A percentile compares a stretch with the other conserved stretches of the same genome.
These are phyloP conservation scores for Fusarium setosum DNA, from an alignment of 2,329 filamentous ascomycete genomes.

Conservation along the genomic window DNA sequence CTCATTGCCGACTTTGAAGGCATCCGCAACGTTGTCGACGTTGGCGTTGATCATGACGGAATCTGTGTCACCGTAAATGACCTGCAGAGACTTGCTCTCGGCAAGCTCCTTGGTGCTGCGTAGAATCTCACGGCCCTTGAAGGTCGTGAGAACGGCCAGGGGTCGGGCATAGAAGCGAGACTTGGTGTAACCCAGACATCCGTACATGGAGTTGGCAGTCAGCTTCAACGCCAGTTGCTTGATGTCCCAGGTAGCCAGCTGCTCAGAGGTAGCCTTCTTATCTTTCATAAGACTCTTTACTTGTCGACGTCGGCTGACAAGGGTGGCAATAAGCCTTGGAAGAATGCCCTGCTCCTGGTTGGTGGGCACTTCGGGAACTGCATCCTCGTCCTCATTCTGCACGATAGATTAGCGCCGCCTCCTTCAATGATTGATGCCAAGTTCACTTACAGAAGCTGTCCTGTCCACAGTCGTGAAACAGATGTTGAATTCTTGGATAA, in stretches of 20 bases:
- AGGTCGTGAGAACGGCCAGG: slow-evolving; percentile 94
- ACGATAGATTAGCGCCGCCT: slow-evolving; percentile 45
- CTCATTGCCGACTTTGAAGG: slow-evolving; percentile 89
- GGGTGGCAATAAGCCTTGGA: slow-evolving; percentile 88
- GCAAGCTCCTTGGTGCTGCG: slow-evolving; percentile 95
- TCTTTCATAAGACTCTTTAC: slow-evolving; percentile 98
- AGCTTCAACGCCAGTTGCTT: slow-evolving; percentile 97
- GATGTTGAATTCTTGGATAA: slow-evolving; percentile 99
- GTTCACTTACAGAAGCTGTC: slow-evolving; percentile 70
- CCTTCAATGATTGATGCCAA: neutral
- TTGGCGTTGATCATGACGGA: slow-evolving; percentile 99
- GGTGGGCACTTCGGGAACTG: slow-evolving; percentile 85
- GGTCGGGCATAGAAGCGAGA: slow-evolving; percentile 98
- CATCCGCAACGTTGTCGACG: slow-evolving; percentile 90
- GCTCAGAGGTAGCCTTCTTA: slow-evolving; percentile 84
- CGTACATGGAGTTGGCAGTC: slow-evolving; percentile 99
- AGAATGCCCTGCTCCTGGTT: slow-evolving; percentile 86
- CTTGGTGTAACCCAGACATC: slow-evolving; percentile 95
- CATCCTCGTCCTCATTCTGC: slow-evolving; percentile 80
- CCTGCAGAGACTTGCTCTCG: slow-evolving; percentile 88
- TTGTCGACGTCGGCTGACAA: slow-evolving; percentile 88
- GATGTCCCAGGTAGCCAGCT: slow-evolving; percentile 96
- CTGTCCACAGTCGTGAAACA: slow-evolving; percentile 98
- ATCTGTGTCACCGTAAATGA: slow-evolving; percentile 99
- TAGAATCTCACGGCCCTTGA: slow-evolving; percentile 97